phyloP scores from a whole-genome alignment of 2,329 filamentous ascomycete genomes.

The Pseudogymnoascus sp. region DNA sequence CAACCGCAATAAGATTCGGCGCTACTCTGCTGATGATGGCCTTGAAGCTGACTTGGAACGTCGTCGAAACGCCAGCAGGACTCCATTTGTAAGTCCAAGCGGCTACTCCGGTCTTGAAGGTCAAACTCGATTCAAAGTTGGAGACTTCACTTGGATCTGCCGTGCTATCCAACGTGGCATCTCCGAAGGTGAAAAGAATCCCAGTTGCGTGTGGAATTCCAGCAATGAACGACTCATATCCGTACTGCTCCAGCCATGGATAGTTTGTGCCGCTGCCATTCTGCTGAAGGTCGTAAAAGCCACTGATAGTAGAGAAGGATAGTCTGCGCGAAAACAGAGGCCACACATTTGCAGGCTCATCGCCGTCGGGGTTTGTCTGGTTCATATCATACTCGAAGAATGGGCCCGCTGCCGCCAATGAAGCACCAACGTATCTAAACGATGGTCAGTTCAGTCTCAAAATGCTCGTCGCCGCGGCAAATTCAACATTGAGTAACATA shows the following conservation, averaged over 20 bases:
- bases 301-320: constrained; percentile 60
- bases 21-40: constrained; percentile 42
- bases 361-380: constrained; percentile 25
- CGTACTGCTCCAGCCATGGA: constrained; percentile 62
- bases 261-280: constrained; percentile 57
- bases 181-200: constrained; percentile 49
- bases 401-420: constrained; percentile 26
- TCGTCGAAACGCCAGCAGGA: constrained; percentile 39
- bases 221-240: constrained; percentile 63
- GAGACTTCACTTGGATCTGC: constrained; percentile 53
- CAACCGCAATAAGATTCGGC: constrained; percentile 38
- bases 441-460: not conserved
- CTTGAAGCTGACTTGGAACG: constrained; percentile 55
- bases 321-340: constrained; percentile 58
- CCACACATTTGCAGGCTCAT: constrained; percentile 52
- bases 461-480: not conserved
- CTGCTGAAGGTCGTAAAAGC: constrained; percentile 58
- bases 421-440: constrained; percentile 27
- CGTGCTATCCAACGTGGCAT: constrained; percentile 52
- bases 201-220: constrained; percentile 65
- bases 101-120: constrained; percentile 56
- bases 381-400: constrained; percentile 30
- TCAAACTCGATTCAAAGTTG: constrained; percentile 53
- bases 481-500: constrained; percentile 12
- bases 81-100: constrained; percentile 63